Conservation (phyloP, 345 rosid genomes). For the Brassica incana region DNA sequence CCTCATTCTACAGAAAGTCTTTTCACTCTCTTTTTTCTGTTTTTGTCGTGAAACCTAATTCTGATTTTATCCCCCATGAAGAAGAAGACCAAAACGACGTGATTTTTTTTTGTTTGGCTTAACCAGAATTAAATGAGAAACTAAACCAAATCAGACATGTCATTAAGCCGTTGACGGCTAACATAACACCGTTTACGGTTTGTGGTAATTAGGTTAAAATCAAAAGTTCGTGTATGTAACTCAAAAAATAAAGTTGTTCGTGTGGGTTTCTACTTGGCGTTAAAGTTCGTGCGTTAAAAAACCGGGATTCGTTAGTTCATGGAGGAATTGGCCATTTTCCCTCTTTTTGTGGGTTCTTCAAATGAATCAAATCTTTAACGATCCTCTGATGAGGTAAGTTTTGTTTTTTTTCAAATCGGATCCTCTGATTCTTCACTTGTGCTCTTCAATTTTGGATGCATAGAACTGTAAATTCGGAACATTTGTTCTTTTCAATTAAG, state of each 20-base stretch:
- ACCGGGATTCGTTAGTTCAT: neutral
- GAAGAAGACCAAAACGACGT: neutral
- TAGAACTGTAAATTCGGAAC: too few species aligned
- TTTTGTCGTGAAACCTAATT: neutral
- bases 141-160: neutral
- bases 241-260: neutral
- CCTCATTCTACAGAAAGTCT: too few species aligned
- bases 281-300: neutral
- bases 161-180: neutral
- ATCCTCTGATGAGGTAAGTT: too few species aligned
- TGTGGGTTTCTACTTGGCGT: neutral
- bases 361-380: too few species aligned
- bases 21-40: neutral
- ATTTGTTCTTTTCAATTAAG: too few species aligned
- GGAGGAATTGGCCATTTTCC: neutral
- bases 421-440: too few species aligned
- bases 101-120: too few species aligned
- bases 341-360: neutral
- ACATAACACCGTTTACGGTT: neutral
- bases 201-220: neutral
- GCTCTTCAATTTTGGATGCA: too few species aligned
- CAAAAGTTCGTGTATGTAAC: too few species aligned
- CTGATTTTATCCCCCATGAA: neutral
- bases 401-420: too few species aligned
- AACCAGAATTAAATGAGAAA: neutral